Conservation (phyloP, 1,139 yeast genomes). For the Yamadazyma conglobata region DNA sequence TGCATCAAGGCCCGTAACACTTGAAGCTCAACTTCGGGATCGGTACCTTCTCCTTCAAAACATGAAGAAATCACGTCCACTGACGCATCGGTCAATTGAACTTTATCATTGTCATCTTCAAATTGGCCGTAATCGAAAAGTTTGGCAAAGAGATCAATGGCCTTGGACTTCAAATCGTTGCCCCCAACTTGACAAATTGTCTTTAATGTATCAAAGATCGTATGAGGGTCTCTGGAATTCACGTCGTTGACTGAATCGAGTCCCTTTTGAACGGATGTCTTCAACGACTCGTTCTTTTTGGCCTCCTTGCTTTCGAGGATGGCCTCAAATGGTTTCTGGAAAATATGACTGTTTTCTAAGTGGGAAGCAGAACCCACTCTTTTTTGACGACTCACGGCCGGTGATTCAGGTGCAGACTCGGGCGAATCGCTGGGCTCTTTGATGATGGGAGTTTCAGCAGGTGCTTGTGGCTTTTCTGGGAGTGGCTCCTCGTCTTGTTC, state of each 20-base stretch:
- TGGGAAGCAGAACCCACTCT: too few species aligned
- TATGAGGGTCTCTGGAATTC: slow-evolving; percentile 30
- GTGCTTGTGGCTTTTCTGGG: too few species aligned
- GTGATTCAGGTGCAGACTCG: too few species aligned
- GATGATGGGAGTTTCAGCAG: too few species aligned
- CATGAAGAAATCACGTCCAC: slow-evolving; percentile 82
- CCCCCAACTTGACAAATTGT: slow-evolving; percentile 35
- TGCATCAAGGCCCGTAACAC: slow-evolving; percentile 89
- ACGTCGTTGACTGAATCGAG: slow-evolving; percentile 31
- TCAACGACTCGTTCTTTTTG: slow-evolving; percentile 36
- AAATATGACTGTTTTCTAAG: slow-evolving; percentile 37
- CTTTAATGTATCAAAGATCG: slow-evolving; percentile 40
- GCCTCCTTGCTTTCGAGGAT: slow-evolving; percentile 38
- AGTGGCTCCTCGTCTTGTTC: too few species aligned
- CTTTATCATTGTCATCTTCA: slow-evolving; percentile 37
- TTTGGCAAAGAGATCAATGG: slow-evolving; percentile 45
- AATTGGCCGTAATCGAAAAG: slow-evolving; percentile 43
- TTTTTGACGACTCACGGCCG: too few species aligned
- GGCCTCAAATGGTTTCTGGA: slow-evolving; percentile 36
- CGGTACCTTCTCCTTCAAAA: slow-evolving; percentile 90
- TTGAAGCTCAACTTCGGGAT: slow-evolving; percentile 83
- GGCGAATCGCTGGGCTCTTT: too few species aligned
- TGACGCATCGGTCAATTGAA: slow-evolving; percentile 74
- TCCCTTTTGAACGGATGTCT: slow-evolving; percentile 31
- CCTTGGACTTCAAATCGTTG: slow-evolving; percentile 34